Base-by-base conservation (phyloP, 352 stramenopile species). In the Globisporangium apiculatum region DNA sequence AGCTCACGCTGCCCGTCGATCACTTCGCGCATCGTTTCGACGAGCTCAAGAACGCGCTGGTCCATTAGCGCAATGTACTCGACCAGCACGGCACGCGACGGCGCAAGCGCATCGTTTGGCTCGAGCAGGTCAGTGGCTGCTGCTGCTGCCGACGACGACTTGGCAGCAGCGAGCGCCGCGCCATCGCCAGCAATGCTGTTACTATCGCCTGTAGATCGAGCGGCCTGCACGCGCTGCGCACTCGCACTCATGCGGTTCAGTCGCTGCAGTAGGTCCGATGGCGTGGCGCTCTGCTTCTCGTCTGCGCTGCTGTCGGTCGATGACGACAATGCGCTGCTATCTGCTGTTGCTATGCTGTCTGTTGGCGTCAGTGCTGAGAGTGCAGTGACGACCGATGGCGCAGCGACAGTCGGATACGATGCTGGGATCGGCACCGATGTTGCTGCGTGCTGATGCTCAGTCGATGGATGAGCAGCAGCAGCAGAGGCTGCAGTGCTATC, bases 21-120 rank as follows among this genome's bases (percentile, higher is more conserved):
- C 69, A 91, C 83, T 45, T 89, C 73, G 49, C 74, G 66, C 76
- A 92, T 84, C 61, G 87, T 90, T 55, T 71, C 58, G 37, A 82
- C 67, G n/a, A 92, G 66, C 53, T 92, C 82, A 54, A 87, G 78
- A 56, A 87, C 87, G 10, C 79, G 76, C 48, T 75, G 76, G 49
- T 92, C 76, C 69, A 89, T 83, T 41, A 88, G 58, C 51, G 71
- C 62, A 40, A 89, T 69, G 53, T 86, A 83, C 57, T 83, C 69
- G 54, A 83, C 65, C 40, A 84, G 49, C 49, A 82, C 53, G 43
- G 62, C 64, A 51, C 57, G 71, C n/a, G 75, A 68, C 42, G 63
- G 63, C n/a, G 79, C 71, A 1, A 14, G 12, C 7, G 11, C 42
- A 47, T 17, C 42, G 2, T 47, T 15, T 4, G 11, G 38, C 8